Percentiles rank a stretch among this genome's conserved stretches.
Evolutionary conservation across 116 monocot genomes (phyloP).

Genomic region (Phalaenopsis hybrid): DNA sequence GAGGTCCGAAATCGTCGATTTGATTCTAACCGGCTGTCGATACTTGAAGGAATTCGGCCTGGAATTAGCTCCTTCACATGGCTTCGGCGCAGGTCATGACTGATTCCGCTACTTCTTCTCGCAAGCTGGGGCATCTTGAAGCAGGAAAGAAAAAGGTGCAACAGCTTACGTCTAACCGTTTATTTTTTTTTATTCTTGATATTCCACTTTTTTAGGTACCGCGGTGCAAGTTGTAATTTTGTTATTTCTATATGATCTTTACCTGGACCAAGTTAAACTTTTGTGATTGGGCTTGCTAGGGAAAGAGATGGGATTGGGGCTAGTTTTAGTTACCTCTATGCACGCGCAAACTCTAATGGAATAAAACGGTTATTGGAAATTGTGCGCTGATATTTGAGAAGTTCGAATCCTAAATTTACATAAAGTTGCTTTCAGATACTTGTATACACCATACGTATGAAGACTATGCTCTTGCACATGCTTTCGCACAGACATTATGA

Average conservation of each 20-base stretch:
- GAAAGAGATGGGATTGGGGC: background rate
- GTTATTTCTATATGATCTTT: background rate
- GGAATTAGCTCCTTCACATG: slow-evolving; percentile 19
- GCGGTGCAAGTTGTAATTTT: background rate
- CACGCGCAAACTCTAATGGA: background rate
- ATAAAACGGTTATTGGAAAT: background rate
- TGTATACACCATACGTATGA: background rate
- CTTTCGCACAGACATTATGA: background rate
- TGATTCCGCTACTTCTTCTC: slow-evolving; percentile 17
- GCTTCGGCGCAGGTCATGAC: slow-evolving; percentile 38
- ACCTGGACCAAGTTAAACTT: background rate
- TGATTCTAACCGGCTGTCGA: background rate
- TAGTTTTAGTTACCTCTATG: background rate
- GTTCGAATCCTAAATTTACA: background rate
- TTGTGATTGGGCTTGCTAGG: background rate
- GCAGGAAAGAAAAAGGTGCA: slow-evolving; percentile 50
- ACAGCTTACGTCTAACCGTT: background rate
- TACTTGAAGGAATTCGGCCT: background rate
- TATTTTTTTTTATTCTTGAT: background rate
- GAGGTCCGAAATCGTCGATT: background rate
- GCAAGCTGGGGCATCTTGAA: slow-evolving; percentile 37
- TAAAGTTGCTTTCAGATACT: background rate
- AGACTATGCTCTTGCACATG: background rate
- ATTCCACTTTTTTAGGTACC: background rate
- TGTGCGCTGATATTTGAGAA: background rate